phyloP scores from a whole-genome alignment of 495 filamentous ascomycete genomes.

The Tuber melanosporum region DNA sequence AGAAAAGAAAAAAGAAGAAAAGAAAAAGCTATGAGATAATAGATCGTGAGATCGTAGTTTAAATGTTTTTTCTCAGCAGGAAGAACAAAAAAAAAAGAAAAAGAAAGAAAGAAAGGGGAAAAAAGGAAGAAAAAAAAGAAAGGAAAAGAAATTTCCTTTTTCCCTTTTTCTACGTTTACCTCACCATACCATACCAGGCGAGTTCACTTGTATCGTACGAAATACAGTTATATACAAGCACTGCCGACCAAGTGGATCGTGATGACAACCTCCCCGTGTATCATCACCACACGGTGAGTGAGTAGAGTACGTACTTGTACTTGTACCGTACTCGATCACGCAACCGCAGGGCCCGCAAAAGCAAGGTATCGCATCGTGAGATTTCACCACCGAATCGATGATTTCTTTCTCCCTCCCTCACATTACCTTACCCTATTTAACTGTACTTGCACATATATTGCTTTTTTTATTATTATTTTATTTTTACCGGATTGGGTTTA shows the following conservation, averaged over 20 bases:
- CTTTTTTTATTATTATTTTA: too few relatives aligned
- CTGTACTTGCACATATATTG: neutral
- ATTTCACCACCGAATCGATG: neutral
- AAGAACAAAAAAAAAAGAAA: neutral
- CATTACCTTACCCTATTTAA: neutral
- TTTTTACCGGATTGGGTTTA: too few relatives aligned
- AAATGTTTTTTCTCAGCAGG: neutral
- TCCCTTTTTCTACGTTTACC: neutral
- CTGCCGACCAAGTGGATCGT: too few relatives aligned
- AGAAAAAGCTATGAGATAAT: constrained; percentile 8
- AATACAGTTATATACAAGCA: too few relatives aligned
- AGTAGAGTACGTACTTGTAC: too few relatives aligned
- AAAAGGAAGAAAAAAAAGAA: too few relatives aligned
- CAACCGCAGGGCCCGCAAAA: neutral
- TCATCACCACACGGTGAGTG: too few relatives aligned
- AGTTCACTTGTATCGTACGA: too few relatives aligned
- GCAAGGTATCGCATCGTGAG: neutral
- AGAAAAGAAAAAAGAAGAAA: constrained; percentile 4
- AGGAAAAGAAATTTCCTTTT: neutral
- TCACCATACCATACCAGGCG: too few relatives aligned
- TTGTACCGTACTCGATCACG: neutral
- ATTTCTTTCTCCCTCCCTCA: neutral
- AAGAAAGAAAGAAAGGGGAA: too few relatives aligned
- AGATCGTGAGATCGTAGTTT: constrained; percentile 1
- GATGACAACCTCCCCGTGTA: too few relatives aligned